Conservation (phyloP, 2,329 filamentous ascomycete genomes). For the Hypoxylon sp. region DNA sequence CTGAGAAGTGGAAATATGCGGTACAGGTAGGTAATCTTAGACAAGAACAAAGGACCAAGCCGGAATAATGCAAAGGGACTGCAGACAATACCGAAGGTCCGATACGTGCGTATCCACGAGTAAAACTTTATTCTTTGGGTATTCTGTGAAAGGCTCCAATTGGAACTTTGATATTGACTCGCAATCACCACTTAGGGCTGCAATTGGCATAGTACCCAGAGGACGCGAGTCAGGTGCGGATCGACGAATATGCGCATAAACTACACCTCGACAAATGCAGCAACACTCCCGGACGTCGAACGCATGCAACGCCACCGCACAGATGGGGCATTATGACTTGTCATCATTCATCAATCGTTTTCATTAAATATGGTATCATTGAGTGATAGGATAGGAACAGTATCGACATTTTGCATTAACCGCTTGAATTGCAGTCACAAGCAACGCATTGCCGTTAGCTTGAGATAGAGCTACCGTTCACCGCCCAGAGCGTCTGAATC, state of each 20-base stretch:
- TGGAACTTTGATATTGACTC: background rate
- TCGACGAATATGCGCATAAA: conserved; percentile 33
- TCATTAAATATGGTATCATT: conserved; percentile 8
- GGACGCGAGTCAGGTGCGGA: background rate
- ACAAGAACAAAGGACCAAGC: conserved; percentile 7
- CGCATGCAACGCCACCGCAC: conserved; percentile 37
- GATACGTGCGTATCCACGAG: background rate
- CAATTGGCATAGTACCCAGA: too few species aligned
- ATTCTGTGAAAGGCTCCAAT: background rate
- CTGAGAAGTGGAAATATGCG: background rate
- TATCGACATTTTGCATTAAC: conserved; percentile 9
- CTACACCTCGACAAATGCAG: conserved; percentile 9
- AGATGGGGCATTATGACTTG: conserved; percentile 20
- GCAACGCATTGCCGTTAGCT: conserved; percentile 4
- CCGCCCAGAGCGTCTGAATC: conserved; percentile 50
- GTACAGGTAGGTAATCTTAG: conserved; percentile 13
- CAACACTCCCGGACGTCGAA: conserved; percentile 9
- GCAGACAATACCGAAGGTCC: conserved; percentile 16
- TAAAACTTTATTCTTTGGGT: conserved; percentile 11
- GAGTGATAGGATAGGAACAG: conserved; percentile 3
- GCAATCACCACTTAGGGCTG: background rate
- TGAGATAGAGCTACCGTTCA: conserved; percentile 17
- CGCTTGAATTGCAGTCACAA: background rate
- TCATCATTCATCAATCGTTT: conserved; percentile 13
- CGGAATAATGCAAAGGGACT: conserved; percentile 13